Percentiles rank a stretch among this genome's conserved stretches.
phyloP scores from a whole-genome alignment of 139 green algal genomes.

The Chlorella sp. region DNA sequence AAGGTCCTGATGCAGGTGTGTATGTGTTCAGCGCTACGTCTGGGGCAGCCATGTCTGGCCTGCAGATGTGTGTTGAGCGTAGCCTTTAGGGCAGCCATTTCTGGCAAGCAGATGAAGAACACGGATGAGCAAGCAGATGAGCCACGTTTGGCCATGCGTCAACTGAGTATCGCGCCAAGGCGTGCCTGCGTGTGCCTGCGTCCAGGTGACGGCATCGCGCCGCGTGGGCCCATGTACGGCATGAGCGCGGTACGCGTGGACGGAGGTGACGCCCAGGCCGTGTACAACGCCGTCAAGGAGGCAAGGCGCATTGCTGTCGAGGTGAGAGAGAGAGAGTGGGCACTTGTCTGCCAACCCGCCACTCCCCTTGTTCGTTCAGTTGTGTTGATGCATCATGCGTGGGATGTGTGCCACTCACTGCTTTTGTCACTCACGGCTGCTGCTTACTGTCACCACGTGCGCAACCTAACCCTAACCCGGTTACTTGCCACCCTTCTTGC shows the following conservation, averaged over 20 bases:
- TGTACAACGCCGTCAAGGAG: slow-evolving; percentile 66
- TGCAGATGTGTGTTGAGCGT: no score
- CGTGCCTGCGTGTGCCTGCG: not conserved
- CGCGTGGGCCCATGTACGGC: slow-evolving; percentile 68
- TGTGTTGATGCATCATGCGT: not conserved
- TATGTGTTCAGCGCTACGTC: no score
- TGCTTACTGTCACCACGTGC: not conserved
- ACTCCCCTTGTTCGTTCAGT: no score
- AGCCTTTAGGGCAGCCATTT: no score
- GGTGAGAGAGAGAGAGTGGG: slow-evolving; percentile 5
- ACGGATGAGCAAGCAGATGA: no score
- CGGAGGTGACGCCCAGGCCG: slow-evolving; percentile 78
- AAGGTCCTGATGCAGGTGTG: not conserved
- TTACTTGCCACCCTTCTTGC: no score
- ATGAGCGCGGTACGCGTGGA: slow-evolving; percentile 79
- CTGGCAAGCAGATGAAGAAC: no score
- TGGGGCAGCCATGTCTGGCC: no score
- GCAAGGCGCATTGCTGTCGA: slow-evolving; percentile 40
- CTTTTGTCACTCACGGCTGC: not conserved
- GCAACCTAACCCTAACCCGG: no score
- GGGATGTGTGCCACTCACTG: not conserved
- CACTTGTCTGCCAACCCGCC: no score
- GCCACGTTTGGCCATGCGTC: no score
- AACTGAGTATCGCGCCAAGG: not conserved
- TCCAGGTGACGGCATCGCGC: slow-evolving; percentile 81